A percentile compares a stretch with the other conserved stretches of the same genome.
Conservation (phyloP, 345 rosid species). For the Hypericum perforatum region DNA sequence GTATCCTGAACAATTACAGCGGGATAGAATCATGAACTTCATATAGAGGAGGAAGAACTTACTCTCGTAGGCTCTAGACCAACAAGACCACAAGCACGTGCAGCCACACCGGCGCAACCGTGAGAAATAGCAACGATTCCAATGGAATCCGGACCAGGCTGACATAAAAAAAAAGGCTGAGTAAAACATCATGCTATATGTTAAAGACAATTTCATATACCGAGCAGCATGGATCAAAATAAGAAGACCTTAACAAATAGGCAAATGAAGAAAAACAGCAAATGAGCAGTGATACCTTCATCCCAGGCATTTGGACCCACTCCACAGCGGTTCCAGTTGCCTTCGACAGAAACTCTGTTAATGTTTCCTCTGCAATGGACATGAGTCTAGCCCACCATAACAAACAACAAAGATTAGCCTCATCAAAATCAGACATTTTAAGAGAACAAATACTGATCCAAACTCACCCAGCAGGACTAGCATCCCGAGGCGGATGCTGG, state of each 20-base stretch:
- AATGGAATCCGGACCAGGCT: slow-evolving; percentile 99
- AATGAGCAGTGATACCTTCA: slow-evolving; percentile 57
- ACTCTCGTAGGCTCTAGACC: slow-evolving; percentile 99
- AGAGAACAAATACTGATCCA: slow-evolving; percentile 31
- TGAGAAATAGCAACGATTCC: slow-evolving; percentile 99
- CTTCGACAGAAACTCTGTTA: slow-evolving; percentile 99
- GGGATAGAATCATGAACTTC: not conserved
- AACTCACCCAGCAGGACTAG: slow-evolving; percentile 99
- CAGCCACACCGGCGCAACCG: slow-evolving; percentile 99
- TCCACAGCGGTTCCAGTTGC: slow-evolving; percentile 99
- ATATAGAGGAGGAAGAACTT: slow-evolving; percentile 15
- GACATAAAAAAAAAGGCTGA: not conserved
- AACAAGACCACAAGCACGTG: slow-evolving; percentile 99
- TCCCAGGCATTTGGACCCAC: slow-evolving; percentile 99
- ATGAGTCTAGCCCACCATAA: slow-evolving; percentile 47
- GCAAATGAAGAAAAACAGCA: too few species aligned
- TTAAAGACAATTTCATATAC: not conserved
- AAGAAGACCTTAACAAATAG: not conserved
- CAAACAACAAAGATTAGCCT: too few species aligned
- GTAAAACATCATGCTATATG: not conserved
- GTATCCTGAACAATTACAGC: not conserved
- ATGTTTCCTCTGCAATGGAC: slow-evolving; percentile 99
- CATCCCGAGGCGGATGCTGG: slow-evolving; percentile 98
- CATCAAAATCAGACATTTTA: too few species aligned
- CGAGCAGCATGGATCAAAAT: not conserved